phyloP scores from a whole-genome alignment of 2,329 filamentous ascomycete species.

The Pestalotiopsis sp. region DNA sequence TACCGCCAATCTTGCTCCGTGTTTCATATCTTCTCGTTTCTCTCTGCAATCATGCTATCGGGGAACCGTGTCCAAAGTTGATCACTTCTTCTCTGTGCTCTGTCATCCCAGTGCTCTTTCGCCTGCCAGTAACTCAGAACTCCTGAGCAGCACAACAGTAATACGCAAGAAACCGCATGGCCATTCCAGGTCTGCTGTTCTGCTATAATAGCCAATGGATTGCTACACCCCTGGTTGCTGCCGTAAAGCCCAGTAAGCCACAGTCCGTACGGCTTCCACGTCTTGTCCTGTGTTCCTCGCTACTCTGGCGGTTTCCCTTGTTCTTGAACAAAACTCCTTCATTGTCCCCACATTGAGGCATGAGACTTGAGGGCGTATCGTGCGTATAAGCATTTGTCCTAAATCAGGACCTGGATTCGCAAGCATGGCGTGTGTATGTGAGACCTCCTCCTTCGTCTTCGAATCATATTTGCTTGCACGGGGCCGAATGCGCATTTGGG shows the following conservation, averaged over 20 bases:
- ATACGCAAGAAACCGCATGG: slow-evolving; percentile 4
- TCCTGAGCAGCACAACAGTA: not conserved
- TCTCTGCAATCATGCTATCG: not conserved
- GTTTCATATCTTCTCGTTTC: not conserved
- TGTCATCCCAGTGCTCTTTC: not conserved
- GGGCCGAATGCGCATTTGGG: not conserved
- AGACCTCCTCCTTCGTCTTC: not conserved
- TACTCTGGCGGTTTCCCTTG: not conserved
- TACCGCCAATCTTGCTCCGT: not conserved
- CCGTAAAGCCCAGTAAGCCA: slow-evolving; percentile 2
- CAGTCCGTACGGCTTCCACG: slow-evolving; percentile 11
- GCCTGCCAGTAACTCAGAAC: not conserved
- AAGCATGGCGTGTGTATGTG: not conserved
- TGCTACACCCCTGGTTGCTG: slow-evolving; percentile 9
- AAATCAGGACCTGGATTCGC: not conserved
- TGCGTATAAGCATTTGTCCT: not conserved
- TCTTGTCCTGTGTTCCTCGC: slow-evolving; percentile 5
- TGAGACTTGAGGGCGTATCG: not conserved
- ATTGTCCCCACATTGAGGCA: not conserved
- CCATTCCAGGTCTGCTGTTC: slow-evolving; percentile 11
- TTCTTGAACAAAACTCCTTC: not conserved
- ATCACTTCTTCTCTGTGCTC: not conserved
- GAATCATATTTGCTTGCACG: not conserved
- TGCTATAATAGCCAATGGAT: slow-evolving; percentile 2
- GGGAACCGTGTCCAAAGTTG: not conserved